Evolutionary conservation across 805 yeast genomes (phyloP).

Genomic region (Torulaspora delbrueckii): DNA sequence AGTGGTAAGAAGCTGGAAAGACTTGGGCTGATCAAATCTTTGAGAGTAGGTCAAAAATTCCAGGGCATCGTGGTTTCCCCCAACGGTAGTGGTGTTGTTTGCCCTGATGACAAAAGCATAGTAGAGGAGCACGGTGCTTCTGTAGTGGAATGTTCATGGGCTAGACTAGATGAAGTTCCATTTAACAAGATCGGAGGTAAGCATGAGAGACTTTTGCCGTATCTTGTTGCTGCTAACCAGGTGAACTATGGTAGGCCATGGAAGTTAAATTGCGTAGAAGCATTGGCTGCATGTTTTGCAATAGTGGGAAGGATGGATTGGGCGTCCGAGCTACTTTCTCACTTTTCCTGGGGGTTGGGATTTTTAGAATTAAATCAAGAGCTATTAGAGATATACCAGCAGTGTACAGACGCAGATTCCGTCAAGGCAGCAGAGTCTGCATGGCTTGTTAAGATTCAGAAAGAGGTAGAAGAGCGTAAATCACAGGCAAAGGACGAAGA

Average conservation of each 20-base stretch:
- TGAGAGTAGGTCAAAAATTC: constrained; percentile 91
- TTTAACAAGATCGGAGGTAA: constrained; percentile 88
- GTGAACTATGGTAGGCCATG: constrained; percentile 96
- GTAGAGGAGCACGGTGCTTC: constrained; percentile 88
- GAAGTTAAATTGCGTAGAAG: constrained; percentile 94
- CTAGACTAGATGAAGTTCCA: constrained; percentile 94
- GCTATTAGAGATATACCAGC: constrained; percentile 63
- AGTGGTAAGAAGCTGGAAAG: constrained; percentile 92
- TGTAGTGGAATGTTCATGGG: constrained; percentile 99
- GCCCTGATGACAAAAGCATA: constrained; percentile 76
- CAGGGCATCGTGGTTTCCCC: constrained; percentile 90
- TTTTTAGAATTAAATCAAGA: constrained; percentile 81
- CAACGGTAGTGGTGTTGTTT: constrained; percentile 82
- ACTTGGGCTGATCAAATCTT: constrained; percentile 69
- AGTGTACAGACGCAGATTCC: constrained; percentile 76
- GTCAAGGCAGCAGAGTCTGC: constrained; percentile 65
- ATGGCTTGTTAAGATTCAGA: constrained; percentile 66
- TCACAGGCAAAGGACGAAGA: constrained; percentile 50
- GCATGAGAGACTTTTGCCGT: constrained; percentile 81
- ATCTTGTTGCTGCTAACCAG: constrained; percentile 92
- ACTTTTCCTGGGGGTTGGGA: constrained; percentile 92
- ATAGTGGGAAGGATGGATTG: constrained; percentile 87
- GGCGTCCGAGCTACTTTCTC: constrained; percentile 70
- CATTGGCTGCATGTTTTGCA: constrained; percentile 93
- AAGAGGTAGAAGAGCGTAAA: constrained; percentile 60